These are phyloP conservation scores for Penicillium capsulatum DNA, from an alignment of 2,329 filamentous ascomycete species.

Conservation along the genomic window DNA sequence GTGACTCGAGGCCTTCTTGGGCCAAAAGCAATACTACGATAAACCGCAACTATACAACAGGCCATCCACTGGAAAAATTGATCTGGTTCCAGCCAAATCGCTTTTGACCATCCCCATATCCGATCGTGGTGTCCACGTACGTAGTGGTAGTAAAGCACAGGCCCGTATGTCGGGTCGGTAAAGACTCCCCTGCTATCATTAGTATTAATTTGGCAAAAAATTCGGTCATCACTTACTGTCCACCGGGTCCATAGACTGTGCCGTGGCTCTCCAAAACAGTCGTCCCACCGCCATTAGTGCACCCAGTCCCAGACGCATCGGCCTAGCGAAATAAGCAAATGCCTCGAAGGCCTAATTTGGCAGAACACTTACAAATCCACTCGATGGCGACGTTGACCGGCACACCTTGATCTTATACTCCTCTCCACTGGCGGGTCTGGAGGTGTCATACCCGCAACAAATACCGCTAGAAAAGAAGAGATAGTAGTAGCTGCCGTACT, in stretches of 20 bases:
- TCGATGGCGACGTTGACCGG: conserved; percentile 50
- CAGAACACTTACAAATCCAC: conserved; percentile 48
- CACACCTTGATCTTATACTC: conserved; percentile 66
- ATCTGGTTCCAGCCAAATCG: conserved; percentile 48
- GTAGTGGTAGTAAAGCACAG: conserved; percentile 62
- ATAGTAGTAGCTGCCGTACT: conserved; percentile 57
- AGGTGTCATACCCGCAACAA: conserved; percentile 57
- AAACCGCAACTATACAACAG: conserved; percentile 36
- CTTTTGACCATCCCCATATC: conserved; percentile 48
- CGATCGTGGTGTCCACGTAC: conserved; percentile 53
- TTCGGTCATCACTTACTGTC: conserved; percentile 50
- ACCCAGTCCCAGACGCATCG: conserved; percentile 53
- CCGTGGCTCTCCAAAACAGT: conserved; percentile 58
- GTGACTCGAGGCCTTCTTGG: too few species aligned
- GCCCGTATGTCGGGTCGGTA: conserved; percentile 40
- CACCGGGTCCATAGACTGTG: conserved; percentile 61
- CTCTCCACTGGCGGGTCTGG: conserved; percentile 50
- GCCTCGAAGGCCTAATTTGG: neutral
- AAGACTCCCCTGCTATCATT: conserved; percentile 26
- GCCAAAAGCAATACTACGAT: too few species aligned
- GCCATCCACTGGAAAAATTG: conserved; percentile 46
- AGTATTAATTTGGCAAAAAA: neutral
- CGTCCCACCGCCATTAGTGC: conserved; percentile 56
- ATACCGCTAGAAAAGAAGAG: conserved; percentile 59
- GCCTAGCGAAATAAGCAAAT: conserved; percentile 25